A percentile compares a stretch with the other conserved stretches of the same genome.
Evolutionary conservation across 2,329 filamentous ascomycete species (phyloP).

Genomic region (Fusarium dimerum): DNA sequence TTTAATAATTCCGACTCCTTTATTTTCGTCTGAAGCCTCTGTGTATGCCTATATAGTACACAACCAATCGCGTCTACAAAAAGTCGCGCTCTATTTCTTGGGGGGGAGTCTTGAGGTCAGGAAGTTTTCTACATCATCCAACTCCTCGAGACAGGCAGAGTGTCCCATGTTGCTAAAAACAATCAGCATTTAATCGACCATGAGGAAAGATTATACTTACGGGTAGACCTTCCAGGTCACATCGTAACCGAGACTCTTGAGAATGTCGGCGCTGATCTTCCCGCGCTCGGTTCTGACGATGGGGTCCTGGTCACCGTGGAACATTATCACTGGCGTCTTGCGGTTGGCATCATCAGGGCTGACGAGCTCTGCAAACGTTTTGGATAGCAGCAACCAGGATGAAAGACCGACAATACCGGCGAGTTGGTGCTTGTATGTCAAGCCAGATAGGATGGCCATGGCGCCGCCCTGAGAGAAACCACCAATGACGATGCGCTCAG

Average conservation of each 20-base stretch:
- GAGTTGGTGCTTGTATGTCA: slow-evolving; percentile 72
- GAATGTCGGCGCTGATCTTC: slow-evolving; percentile 61
- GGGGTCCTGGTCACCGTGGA: slow-evolving; percentile 77
- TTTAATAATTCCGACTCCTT: too few species aligned
- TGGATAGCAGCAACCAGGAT: slow-evolving; percentile 71
- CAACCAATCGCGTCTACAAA: not conserved
- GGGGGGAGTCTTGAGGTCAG: slow-evolving; percentile 47
- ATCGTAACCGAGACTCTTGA: slow-evolving; percentile 70
- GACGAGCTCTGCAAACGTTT: slow-evolving; percentile 44
- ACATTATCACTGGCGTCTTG: slow-evolving; percentile 84
- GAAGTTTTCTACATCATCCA: slow-evolving; percentile 75
- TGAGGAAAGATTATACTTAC: slow-evolving; percentile 46
- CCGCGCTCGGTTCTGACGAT: slow-evolving; percentile 73
- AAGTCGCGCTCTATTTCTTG: slow-evolving; percentile 14
- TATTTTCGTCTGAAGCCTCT: not conserved
- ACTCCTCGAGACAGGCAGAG: slow-evolving; percentile 74
- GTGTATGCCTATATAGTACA: not conserved
- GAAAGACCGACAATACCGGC: slow-evolving; percentile 88
- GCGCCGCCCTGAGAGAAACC: slow-evolving; percentile 88
- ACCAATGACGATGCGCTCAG: slow-evolving; percentile 81
- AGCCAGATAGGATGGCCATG: slow-evolving; percentile 77
- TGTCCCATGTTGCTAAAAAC: slow-evolving; percentile 66
- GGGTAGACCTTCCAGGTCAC: slow-evolving; percentile 76
- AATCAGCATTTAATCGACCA: slow-evolving; percentile 5
- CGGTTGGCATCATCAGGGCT: slow-evolving; percentile 50